A percentile compares a stretch with the other conserved stretches of the same genome.
Conservation (phyloP, 2,329 filamentous ascomycete genomes). For the Fusarium secorum region DNA sequence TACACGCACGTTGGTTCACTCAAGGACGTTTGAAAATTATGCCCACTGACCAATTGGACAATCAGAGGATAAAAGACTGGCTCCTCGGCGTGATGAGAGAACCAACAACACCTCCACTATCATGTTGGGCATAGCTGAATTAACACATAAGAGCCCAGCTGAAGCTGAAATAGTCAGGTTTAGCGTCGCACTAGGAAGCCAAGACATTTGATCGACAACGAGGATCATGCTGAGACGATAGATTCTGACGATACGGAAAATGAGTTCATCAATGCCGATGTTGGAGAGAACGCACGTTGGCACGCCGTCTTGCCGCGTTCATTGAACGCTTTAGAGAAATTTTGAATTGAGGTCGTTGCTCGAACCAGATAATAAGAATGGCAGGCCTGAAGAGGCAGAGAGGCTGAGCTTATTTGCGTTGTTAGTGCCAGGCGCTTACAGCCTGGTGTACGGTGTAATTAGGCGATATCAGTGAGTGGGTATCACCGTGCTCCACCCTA, state of each 20-base stretch:
- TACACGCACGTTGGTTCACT: too few relatives aligned
- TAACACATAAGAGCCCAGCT: neutral
- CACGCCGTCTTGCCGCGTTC: neutral
- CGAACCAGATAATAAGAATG: neutral
- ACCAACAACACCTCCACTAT: neutral
- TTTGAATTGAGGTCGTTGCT: neutral
- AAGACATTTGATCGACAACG: neutral
- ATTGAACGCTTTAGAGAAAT: neutral
- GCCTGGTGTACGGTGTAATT: too few relatives aligned
- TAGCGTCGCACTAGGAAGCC: neutral
- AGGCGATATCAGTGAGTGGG: too few relatives aligned
- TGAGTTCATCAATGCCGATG: neutral
- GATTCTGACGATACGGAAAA: neutral
- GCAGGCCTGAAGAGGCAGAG: neutral
- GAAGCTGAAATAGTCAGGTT: too few relatives aligned
- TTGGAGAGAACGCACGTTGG: neutral
- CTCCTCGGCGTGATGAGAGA: neutral
- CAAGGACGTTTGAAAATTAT: neutral
- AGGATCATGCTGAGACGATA: neutral
- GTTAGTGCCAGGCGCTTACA: too few relatives aligned
- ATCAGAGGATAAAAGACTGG: neutral
- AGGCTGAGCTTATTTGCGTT: too few relatives aligned
- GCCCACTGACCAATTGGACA: neutral
- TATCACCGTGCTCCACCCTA: neutral
- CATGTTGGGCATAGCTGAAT: neutral